Base-by-base conservation (phyloP, 1,284 basidiomycete genomes). In the Testicularia cyperi region DNA sequence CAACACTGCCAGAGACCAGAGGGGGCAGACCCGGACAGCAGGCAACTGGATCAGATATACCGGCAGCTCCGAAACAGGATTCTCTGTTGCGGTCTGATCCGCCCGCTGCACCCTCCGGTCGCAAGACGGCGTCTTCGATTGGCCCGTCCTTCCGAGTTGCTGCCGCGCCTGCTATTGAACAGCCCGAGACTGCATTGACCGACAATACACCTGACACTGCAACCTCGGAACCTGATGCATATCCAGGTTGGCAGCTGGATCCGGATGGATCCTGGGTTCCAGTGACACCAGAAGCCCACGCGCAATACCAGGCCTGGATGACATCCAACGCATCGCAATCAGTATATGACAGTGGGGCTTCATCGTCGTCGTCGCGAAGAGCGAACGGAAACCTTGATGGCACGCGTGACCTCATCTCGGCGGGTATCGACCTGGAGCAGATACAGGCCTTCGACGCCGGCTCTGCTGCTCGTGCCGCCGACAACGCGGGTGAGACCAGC, bases 211-310 rank as follows among this genome's bases (percentile, higher is more conserved):
- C 19, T 1, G 23, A 34, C 3, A 16, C 21, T 3, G 22, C 15
- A 19, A 38, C 23, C 14, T 39, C 34, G 15, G 38, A 30, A 12
- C 20, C 29, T 22, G 44, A 53, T 16, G 34, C 41, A 4, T 68
- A 72, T 32, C 53, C 55, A 4, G 74, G 74, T 18, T 75, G 74
- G 74, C 53, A 60, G 26, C 67, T 68, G 36, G 72, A 73, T 35
- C 69, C 70, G 6, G 70, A 74, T 34, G 74, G 74, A 7, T 54
- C 61, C 1, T 73, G 72, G 72, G 57, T 70, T 3, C 72, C 74
- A 25, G 61, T 75, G 20, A 75, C 74, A 10, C 70, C 72, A 2
- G 69, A 72, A 37, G 72, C 74, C 3, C 71, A 73, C 40, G 63
- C 56, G 3, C 46, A 48, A 6, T 67, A 68, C 22, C 53, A 51